Percentiles rank a stretch among this genome's conserved stretches.
These are phyloP conservation scores for Chondrostereum purpureum DNA, from an alignment of 1,284 basidiomycete species.

Conservation along the genomic window DNA sequence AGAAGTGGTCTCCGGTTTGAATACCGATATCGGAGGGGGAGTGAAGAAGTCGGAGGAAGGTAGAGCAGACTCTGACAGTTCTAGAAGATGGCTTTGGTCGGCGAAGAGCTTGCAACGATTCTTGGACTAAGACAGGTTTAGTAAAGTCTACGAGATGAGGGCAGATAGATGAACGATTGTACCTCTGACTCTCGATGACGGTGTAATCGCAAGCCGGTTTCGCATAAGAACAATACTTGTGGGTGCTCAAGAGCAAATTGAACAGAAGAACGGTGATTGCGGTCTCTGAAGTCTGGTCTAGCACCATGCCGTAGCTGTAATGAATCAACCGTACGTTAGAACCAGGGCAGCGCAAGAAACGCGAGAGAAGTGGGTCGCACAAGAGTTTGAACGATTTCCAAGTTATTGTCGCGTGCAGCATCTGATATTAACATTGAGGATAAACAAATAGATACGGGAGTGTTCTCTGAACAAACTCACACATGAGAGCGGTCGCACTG, in stretches of 20 bases:
- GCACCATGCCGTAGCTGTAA: constrained; percentile 58
- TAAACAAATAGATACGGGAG: constrained; percentile 5
- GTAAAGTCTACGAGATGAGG: constrained; percentile 7
- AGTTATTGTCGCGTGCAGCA: constrained; percentile 62
- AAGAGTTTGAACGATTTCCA: constrained; percentile 54
- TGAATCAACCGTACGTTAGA: too few relatives aligned
- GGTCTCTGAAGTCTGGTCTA: constrained; percentile 62
- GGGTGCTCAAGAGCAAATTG: constrained; percentile 60
- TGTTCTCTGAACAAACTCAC: constrained; percentile 35
- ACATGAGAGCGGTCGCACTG: constrained; percentile 73
- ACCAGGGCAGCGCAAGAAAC: too few relatives aligned
- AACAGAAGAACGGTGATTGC: constrained; percentile 60
- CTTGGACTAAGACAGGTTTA: constrained; percentile 23
- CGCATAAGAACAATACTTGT: constrained; percentile 59
- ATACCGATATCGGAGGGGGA: constrained; percentile 30
- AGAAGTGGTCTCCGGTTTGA: constrained; percentile 30
- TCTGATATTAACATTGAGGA: too few relatives aligned
- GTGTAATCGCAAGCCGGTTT: constrained; percentile 52
- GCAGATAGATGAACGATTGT: constrained; percentile 15
- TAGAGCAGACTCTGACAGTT: constrained; percentile 28
- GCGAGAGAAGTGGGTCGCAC: constrained; percentile 31
- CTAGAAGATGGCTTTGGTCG: constrained; percentile 27
- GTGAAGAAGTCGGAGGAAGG: constrained; percentile 26
- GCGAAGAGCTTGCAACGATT: constrained; percentile 28
- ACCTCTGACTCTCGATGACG: constrained; percentile 54